Base-by-base conservation (phyloP, 2,329 filamentous ascomycete genomes). In the Calonectria crousiana region DNA sequence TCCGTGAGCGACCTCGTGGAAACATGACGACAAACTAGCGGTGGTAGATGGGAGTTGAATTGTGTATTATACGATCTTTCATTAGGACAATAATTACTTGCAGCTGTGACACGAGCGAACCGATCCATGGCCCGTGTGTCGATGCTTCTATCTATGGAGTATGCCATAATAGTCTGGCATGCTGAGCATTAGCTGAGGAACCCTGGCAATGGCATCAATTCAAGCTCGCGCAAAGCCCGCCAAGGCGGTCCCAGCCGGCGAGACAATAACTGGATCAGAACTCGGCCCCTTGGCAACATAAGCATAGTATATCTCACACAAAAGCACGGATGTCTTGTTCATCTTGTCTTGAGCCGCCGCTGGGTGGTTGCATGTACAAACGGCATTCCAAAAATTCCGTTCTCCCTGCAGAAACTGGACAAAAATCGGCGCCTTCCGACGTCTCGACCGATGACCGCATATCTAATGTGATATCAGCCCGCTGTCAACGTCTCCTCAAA, bases 21-120 rank as follows among this genome's bases (percentile, higher is more conserved):
- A 62, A 23, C 49, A 80, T 78, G 77, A 80, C 78, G 77, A 75
- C 76, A 78, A 58, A 76, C 71, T 65, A 65, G 76, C 72, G 65
- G 74, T 47, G 30, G 49, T 47, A 71, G 34, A 76, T 32, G 20
- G 16, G 23, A 13, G 16, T 71, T 76, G 64, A 32, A 51, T 53
- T 41, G 34, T 53, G 56, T 60, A 64, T 69, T 47, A 64, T 52
- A 53, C 26, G 18, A 34, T 38, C 14, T 34, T 36, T 26, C 8
- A 18, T 34, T 20, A 20, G 11, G 8, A 30, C 20, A 28, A 38
- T 26, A 18, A 18, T 75, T 76, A 74, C 67, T 65, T 67, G 65
- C 79, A 47, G 13, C 74, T 38, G 71, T 65, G 51, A 51, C 38
- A 69, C 69, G 58, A 72, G 73, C 72, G 67, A 74, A 67, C 77